These are phyloP conservation scores for Trichoderma orchidacearum DNA, from an alignment of 495 filamentous ascomycete genomes.

Conservation along the genomic window DNA sequence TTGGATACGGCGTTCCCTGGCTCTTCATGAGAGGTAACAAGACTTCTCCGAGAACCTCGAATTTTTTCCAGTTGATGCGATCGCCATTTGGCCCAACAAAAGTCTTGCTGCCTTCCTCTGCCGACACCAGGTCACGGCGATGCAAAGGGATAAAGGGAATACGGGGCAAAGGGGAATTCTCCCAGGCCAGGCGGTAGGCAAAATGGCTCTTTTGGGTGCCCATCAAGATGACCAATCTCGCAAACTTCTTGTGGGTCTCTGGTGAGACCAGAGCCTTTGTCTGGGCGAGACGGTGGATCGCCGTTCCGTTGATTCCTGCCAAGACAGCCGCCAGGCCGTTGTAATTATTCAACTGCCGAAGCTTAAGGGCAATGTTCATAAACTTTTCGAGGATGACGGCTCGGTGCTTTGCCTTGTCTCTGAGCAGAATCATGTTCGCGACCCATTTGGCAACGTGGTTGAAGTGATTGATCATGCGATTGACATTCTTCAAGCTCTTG, in stretches of 20 bases:
- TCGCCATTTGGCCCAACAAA: conserved; percentile 62
- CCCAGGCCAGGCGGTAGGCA: conserved; percentile 91
- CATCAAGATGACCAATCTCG: conserved; percentile 85
- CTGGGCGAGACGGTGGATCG: conserved; percentile 72
- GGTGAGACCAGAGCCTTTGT: conserved; percentile 65
- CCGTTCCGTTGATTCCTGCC: conserved; percentile 79
- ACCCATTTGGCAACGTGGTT: conserved; percentile 91
- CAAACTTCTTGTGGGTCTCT: conserved; percentile 64
- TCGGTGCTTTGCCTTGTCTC: conserved; percentile 92
- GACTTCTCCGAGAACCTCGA: conserved; percentile 89
- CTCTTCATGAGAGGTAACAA: conserved; percentile 81
- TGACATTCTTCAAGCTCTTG: conserved; percentile 71
- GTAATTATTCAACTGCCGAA: conserved; percentile 92
- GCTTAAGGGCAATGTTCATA: conserved; percentile 71
- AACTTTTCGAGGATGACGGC: conserved; percentile 85
- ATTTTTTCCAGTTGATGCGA: conserved; percentile 95
- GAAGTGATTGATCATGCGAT: conserved; percentile 89
- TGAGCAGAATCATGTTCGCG: conserved; percentile 77
- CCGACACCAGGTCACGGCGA: conserved; percentile 74
- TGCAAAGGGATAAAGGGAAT: conserved; percentile 95
- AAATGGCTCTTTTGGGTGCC: conserved; percentile 80
- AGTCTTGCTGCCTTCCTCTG: conserved; percentile 84
- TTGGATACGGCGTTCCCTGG: conserved; percentile 70
- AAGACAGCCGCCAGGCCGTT: conserved; percentile 87
- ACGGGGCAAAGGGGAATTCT: conserved; percentile 76